Evolutionary conservation across 75 land plant genomes (phyloP), one percentile per base, ranked within the genome.

Genomic region (Selaginella tamariscina): DNA sequence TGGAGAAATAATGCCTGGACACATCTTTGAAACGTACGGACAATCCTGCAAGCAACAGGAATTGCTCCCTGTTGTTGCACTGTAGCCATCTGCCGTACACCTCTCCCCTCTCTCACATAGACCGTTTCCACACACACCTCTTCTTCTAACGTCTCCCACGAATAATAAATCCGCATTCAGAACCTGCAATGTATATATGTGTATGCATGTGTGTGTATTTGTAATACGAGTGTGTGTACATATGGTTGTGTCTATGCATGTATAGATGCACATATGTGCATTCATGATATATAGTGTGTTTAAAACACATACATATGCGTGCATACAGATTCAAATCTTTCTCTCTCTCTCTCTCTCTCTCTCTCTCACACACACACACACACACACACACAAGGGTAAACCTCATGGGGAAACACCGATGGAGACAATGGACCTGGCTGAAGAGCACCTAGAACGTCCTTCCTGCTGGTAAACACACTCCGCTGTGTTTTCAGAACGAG

Each of bases 91-190:
- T 13, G 1, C 0, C 30, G 68, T 64, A 30, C 77, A 75, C 18
- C 77, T 64, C 22, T 75, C 77, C 0, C 77, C 77, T 30, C 39
- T 70, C 31, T 75, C 77, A 54, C 77, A 75, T 0, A 75, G 2
- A 0, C 77, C 77, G 55, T 75, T 75, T 0, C 77, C 77, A 70
- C 77, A 75, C n/a, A 75, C 62, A 11, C 77, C 77, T 20, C 66
- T 67, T 55, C 73, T 62, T 55, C 56, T 59, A 2, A 59, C 62
- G 26, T 59, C 26, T 5, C 21, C 27, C 21, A 59, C 27, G 8
- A 26, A 59, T 23, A 59, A 59, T 23, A 59, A 23, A 59, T 21
- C 26, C 62, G 26, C 62, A 59, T n/a, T 39, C 49, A 39, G 15
- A 39, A 15, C 49, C 49, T 39, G 49, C 49, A 39, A 39, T 5